Conservation (phyloP, 495 filamentous ascomycete species). For the Hyaloscypha finlandica region DNA sequence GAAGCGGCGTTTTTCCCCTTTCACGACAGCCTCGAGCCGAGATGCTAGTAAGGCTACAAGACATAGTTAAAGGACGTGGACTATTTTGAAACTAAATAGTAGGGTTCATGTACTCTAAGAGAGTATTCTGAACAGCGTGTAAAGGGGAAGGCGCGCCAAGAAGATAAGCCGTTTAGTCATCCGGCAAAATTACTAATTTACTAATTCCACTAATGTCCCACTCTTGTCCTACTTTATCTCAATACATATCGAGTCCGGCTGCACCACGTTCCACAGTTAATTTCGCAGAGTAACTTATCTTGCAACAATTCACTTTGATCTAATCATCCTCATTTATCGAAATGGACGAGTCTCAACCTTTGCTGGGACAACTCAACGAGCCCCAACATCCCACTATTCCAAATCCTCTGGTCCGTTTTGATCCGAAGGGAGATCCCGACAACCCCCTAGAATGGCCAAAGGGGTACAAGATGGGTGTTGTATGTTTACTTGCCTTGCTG, state of each 20-base stretch:
- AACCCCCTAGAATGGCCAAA: conserved; percentile 55
- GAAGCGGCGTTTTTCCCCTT: no score
- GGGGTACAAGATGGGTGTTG: conserved; percentile 51
- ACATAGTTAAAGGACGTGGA: no score
- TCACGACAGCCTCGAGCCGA: no score
- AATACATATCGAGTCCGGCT: not conserved
- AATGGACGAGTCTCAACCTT: conserved; percentile 42
- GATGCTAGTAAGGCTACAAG: no score
- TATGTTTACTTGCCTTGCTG: conserved; percentile 49
- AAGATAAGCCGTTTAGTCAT: not conserved
- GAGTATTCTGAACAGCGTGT: no score
- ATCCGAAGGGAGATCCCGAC: conserved; percentile 50
- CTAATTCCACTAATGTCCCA: not conserved
- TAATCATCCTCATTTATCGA: conserved; percentile 3
- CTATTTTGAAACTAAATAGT: no score
- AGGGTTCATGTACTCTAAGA: no score
- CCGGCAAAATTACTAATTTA: not conserved
- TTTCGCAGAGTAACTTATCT: not conserved
- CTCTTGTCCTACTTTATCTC: not conserved
- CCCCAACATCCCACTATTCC: conserved; percentile 26
- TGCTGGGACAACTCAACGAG: conserved; percentile 33
- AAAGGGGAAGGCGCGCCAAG: not conserved
- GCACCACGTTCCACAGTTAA: not conserved
- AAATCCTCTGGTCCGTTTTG: conserved; percentile 45
- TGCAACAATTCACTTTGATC: not conserved